Evolutionary conservation across 257 asterid species (phyloP).

Genomic region (Thymus mandschuricus): DNA sequence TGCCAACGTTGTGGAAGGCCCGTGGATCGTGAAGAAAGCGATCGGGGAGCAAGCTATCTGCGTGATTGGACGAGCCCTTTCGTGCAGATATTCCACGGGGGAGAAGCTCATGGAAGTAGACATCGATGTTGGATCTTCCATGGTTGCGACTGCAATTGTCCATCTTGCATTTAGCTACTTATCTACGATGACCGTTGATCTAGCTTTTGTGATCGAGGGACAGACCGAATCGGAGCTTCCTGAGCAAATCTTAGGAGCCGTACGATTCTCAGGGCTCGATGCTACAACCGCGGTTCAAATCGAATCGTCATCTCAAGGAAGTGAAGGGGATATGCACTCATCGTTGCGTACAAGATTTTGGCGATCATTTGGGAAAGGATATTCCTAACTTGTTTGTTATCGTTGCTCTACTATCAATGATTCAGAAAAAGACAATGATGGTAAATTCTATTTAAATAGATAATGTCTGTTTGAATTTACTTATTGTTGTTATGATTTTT

Average conservation of each 20-base stretch:
- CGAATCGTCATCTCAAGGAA: conserved; percentile 48
- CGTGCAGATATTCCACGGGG: too few species aligned
- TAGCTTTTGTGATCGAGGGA: conserved; percentile 84
- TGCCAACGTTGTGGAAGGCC: too few species aligned
- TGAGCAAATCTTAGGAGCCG: conserved; percentile 74
- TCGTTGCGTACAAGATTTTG: conserved; percentile 57
- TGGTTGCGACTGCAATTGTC: too few species aligned
- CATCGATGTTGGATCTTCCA: too few species aligned
- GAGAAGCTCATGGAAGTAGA: too few species aligned
- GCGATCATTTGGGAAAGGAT: conserved; percentile 62
- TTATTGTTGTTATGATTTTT: too few species aligned
- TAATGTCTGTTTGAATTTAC: background rate
- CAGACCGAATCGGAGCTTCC: conserved; percentile 76
- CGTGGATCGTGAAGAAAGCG: too few species aligned
- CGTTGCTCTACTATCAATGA: conserved; percentile 35
- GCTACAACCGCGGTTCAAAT: conserved; percentile 49
- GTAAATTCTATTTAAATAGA: too few species aligned
- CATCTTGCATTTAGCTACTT: conserved; percentile 80
- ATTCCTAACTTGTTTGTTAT: conserved; percentile 49
- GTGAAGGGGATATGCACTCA: conserved; percentile 33
- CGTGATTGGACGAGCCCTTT: too few species aligned
- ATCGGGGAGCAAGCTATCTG: too few species aligned
- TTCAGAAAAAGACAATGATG: conserved; percentile 39
- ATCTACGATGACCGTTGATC: conserved; percentile 60
- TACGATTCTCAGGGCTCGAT: conserved; percentile 72